Conservation (phyloP, 768 basidiomycete species). For the Naganishia friedmannii region DNA sequence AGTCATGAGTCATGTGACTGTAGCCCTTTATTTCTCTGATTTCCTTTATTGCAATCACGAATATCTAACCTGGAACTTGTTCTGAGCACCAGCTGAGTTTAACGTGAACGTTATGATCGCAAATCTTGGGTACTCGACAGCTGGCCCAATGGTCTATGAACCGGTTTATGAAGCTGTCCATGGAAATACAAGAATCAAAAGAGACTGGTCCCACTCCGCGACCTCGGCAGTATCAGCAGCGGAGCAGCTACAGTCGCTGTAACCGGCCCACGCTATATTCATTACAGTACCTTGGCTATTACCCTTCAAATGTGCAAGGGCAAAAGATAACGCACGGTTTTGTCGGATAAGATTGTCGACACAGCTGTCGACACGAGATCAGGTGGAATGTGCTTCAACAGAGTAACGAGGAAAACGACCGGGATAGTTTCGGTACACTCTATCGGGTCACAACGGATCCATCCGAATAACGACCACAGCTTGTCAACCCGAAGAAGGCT, state of each 20-base stretch:
- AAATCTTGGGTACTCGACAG: no score
- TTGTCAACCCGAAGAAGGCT: background rate
- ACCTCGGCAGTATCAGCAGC: no score
- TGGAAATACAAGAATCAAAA: no score
- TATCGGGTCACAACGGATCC: background rate
- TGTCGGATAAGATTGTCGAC: conserved; percentile 21
- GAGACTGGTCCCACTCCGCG: no score
- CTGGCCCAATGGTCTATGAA: no score
- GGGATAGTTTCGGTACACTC: conserved; percentile 4
- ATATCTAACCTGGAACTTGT: background rate
- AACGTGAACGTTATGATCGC: no score
- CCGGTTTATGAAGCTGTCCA: no score
- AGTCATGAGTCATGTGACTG: conserved; percentile 12
- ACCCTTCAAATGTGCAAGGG: conserved; percentile 5
- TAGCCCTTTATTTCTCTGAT: background rate
- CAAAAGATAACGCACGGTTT: conserved; percentile 24
- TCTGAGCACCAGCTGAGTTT: background rate
- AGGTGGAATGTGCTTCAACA: background rate
- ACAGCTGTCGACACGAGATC: background rate
- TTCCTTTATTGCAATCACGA: conserved; percentile 4
- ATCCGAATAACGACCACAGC: conserved; percentile 3
- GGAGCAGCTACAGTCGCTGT: background rate
- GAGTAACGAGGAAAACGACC: conserved; percentile 1
- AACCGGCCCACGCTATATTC: background rate
- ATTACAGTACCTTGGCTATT: background rate